Evolutionary conservation across 2,329 filamentous ascomycete species (phyloP).

Genomic region (Mollisia scopiformis): DNA sequence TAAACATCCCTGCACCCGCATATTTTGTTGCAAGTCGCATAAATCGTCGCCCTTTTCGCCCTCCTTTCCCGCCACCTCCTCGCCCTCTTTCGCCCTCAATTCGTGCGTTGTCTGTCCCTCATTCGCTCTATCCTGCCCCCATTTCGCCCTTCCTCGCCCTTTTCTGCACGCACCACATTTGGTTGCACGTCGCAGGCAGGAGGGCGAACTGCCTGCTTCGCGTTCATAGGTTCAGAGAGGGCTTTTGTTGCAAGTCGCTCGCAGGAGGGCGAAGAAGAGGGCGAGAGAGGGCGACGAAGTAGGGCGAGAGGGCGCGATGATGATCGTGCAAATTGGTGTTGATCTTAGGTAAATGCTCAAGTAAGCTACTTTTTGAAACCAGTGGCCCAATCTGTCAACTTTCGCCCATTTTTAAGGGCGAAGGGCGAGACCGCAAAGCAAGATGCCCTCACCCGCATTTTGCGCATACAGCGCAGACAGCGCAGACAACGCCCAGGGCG

Average conservation of each 20-base stretch:
- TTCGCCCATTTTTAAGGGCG: too few species aligned
- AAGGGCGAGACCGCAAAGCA: too few species aligned
- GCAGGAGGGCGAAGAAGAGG: constrained; percentile 1
- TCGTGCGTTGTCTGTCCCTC: not conserved
- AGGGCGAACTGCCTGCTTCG: not conserved
- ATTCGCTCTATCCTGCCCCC: not conserved
- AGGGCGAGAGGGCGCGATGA: not conserved
- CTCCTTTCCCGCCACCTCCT: not conserved
- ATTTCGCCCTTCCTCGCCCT: not conserved
- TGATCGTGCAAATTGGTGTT: too few species aligned
- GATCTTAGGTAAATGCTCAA: too few species aligned
- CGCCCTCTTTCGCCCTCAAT: not conserved
- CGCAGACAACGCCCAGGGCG: too few species aligned
- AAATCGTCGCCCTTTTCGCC: constrained; percentile 2
- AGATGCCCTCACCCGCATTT: too few species aligned
- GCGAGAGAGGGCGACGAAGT: not conserved
- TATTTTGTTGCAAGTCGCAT: constrained; percentile 8
- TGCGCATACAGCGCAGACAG: too few species aligned
- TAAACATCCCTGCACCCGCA: not conserved
- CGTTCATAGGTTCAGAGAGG: not conserved
- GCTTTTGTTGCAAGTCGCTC: not conserved
- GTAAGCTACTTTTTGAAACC: too few species aligned
- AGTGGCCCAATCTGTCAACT: too few species aligned
- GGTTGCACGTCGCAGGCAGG: not conserved
- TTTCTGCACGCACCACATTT: not conserved